Base-by-base conservation (phyloP, 176 grass and related monocot species). In the Hyparrhenia diplandra region DNA sequence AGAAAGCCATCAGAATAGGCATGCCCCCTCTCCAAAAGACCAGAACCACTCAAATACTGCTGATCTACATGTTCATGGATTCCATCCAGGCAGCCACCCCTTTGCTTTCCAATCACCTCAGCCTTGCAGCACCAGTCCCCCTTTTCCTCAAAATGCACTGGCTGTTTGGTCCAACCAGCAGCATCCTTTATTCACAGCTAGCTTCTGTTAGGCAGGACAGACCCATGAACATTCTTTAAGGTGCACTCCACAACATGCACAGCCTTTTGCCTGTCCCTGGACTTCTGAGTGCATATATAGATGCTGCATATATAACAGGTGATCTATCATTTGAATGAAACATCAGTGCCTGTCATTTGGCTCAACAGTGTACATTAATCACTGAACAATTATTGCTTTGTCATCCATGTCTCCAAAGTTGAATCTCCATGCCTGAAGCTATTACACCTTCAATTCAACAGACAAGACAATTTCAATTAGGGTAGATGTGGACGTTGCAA, bases 101-200 rank as follows among this genome's bases (percentile, higher is more conserved):
- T 86, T 90, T 61, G 80, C 88, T 90, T 90, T 73, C 72, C 68
- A 67, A 66, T 86, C 83, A 82, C 83, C 73, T 83, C 17, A 89
- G 17, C 83, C 67, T 65, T 65, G 73, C 58, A 86, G 23, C 45
- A 82, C 5, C 39, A 78, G 72, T 67, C 55, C 5, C 36, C 10
- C n/a, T 67, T 82, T 70, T 27, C 64, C 71, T 75, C 35, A 49
- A 39, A 80, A 58, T 64, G 58, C 75, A 71, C 59, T 89, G 72
- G 77, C 72, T 51, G 83, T 79, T 89, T 82, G 78, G 35, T 85
- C 78, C 82, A 59, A 43, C 64, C 55, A 85, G 18, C 55, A 85
- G 10, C 77, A 52, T 57, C 65, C 76, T 66, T 52, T 73, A 52
- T 64, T 71, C 40, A 61, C 87, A 57, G 55, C n/a, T n/a, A n/a